Base-by-base conservation (phyloP, 306 rosid genomes). In the Adenanthera pavonina region DNA sequence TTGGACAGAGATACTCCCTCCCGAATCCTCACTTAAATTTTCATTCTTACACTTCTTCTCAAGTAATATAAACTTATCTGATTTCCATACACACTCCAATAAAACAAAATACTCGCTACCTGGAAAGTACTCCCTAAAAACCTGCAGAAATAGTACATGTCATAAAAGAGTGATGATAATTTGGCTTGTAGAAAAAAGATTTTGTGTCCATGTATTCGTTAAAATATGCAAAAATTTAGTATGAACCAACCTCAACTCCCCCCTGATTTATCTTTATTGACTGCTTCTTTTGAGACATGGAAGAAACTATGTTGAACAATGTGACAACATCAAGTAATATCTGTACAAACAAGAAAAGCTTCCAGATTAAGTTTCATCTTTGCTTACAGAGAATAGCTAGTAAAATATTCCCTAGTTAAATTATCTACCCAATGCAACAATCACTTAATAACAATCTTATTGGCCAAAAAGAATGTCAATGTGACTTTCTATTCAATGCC, bases 121-220 rank as follows among this genome's bases (percentile, higher is more conserved):
- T 25, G 99, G 97, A 82, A 83, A 93, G 81, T 80, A 83, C 82
- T 93, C 97, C 84, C 97, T 86, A 74, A 87, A 91, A 74, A 89
- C 89, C 97, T 93, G 88, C 65, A 61, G 69, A 75, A 41, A 17
- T 54, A 35, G 75, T n/a, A 77, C 15, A 77, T 65, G 38, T 57
- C 20, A 54, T 25, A 75, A 56, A 38, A 61, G 46, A 69, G 54
- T 41, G 15, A 65, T 3, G 48, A 53, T 15, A 81, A 13, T 68
- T 44, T 74, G 76, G 20, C 19, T 17, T 12, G 67, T 30, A 80
- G 61, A 78, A 25, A 25, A 47, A 81, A 9, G 9, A 14, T 62
- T 68, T 11, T 4, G 33, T 40, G 57, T 25, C 72, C 19, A 49
- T 69, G 49, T 33, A 47, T 8, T 34, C 25, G 66, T 38, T 52